phyloP scores from a whole-genome alignment of 2,329 filamentous ascomycete species.

The Pestalotiopsis sp. region DNA sequence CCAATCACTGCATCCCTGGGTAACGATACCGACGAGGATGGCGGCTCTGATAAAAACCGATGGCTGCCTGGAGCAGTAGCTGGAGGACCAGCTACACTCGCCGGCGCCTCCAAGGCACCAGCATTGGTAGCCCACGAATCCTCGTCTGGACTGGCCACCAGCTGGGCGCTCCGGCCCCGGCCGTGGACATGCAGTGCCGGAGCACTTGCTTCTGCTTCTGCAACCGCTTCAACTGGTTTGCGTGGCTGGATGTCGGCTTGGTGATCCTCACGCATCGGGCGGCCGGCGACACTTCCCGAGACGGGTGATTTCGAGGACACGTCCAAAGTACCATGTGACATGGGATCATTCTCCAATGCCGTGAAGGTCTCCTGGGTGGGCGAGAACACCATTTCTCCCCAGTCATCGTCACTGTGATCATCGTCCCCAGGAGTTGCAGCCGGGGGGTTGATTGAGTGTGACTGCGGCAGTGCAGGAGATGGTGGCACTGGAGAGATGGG shows the following conservation, averaged over 20 bases:
- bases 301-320: background rate
- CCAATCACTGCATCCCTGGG: background rate
- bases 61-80: background rate
- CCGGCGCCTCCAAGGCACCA: background rate
- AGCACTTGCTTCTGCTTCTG: background rate
- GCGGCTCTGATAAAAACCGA: background rate
- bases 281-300: background rate
- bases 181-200: background rate
- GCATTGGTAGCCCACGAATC: background rate
- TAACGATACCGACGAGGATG: background rate
- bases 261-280: background rate
- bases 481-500: background rate
- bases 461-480: constrained; percentile 8
- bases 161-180: background rate
- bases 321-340: no score
- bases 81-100: background rate
- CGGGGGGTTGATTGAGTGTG: background rate
- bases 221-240: background rate
- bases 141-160: background rate
- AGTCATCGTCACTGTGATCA: constrained; percentile 53
- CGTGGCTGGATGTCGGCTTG: background rate
- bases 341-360: background rate
- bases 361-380: constrained; percentile 26
- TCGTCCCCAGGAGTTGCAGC: background rate
- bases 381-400: constrained; percentile 62